Conservation (phyloP, 768 basidiomycete genomes). For the Tulasnella sp. region DNA sequence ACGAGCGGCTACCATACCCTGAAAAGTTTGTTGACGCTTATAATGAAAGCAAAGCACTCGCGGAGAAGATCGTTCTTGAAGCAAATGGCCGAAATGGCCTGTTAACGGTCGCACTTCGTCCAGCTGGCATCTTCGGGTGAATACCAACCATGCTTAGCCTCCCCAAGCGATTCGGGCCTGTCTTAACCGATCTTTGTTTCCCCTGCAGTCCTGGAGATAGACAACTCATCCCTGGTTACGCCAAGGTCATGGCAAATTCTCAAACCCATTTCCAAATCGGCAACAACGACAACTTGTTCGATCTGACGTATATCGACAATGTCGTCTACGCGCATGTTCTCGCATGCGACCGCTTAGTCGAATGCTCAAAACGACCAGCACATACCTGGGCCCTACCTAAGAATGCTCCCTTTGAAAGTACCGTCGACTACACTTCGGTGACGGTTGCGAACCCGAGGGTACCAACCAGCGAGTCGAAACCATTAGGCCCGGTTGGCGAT, state of each 20-base stretch:
- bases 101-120: conserved; percentile 85
- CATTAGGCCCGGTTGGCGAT: conserved; percentile 77
- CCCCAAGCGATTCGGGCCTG: not conserved
- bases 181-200: conserved; percentile 17
- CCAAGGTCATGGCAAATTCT: conserved; percentile 73
- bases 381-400: conserved; percentile 46
- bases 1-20: conserved; percentile 82
- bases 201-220: conserved; percentile 83
- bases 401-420: conserved; percentile 46
- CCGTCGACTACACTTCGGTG: conserved; percentile 63
- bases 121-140: conserved; percentile 95
- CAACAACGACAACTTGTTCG: conserved; percentile 88
- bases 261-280: conserved; percentile 95
- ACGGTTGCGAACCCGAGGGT: conserved; percentile 68
- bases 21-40: conserved; percentile 83
- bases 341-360: conserved; percentile 80
- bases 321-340: conserved; percentile 92
- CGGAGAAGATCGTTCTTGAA: conserved; percentile 77
- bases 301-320: conserved; percentile 97
- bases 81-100: conserved; percentile 87
- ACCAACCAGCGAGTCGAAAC: conserved; percentile 79
- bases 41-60: conserved; percentile 91
- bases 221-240: conserved; percentile 79
- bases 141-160: conserved; percentile 40
- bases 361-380: conserved; percentile 53